Evolutionary conservation across 495 filamentous ascomycete genomes (phyloP), one percentile per base, ranked within the genome.

Genomic region (Echria macrotheca): DNA sequence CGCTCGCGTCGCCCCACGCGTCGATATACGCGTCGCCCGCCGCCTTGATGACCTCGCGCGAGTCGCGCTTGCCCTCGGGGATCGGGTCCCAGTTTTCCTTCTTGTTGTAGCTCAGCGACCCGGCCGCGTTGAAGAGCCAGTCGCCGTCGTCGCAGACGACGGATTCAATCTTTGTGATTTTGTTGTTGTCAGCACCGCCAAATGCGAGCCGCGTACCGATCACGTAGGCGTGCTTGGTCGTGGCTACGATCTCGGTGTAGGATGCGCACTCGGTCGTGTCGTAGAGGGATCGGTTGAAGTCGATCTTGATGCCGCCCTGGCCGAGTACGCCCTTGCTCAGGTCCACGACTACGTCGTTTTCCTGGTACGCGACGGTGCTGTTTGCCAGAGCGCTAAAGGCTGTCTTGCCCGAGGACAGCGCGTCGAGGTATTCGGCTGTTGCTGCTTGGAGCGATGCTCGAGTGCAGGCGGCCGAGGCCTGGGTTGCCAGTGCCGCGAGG

Each of bases 11-110:
- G 11, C 54, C 59, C 62, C 66, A 74, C 24, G 60, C 60, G 43
- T 70, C 61, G 39, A 74, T 57, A 48, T 74, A 74, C 1, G 68
- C 62, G 50, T 74, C 71, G 7, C 66, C 70, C 0, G 67, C 67
- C 0, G 67, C 65, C 50, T 71, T 51, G 50, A 73, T 69, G 18
- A 57, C 64, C 0, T 63, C 68, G 21, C 69, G 65, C 10, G 48
- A 52, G 57, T 70, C 64, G 4, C 61, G 59, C 50, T 63, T 57
- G 21, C 49, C 60, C 32, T 56, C 64, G 8, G 62, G 64, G 24
- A 67, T 67, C 6, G 59, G 51, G 26, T 66, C 66, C 66, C 66
- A 69, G 45, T 54, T 61, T 47, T 69, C 66, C 35, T 56, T 49
- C 41, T 63, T 61, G 44, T 62, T 43, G 54, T 56, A 58, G 36